Percentiles rank a stretch among this genome's conserved stretches.
Conservation (phyloP, 345 rosid genomes). For the Theobroma cacao region DNA sequence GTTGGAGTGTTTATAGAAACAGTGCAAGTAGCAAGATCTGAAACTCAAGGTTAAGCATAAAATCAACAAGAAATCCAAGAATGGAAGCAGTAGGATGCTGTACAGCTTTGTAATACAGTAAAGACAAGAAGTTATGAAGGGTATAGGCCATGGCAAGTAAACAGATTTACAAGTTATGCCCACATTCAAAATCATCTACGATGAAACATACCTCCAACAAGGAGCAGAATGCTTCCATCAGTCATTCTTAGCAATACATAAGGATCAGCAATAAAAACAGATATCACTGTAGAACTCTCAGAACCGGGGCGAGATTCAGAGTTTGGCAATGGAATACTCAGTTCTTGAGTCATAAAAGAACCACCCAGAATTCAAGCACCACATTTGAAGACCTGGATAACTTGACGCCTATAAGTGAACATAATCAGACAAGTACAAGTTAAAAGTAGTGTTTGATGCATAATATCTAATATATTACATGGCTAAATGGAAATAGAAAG, state of each 20-base stretch:
- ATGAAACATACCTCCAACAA: slow-evolving; percentile 74
- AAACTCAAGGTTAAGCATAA: slow-evolving; percentile 26
- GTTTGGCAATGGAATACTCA: slow-evolving; percentile 67
- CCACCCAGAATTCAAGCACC: slow-evolving; percentile 97
- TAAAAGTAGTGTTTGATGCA: neutral
- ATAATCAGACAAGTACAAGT: slow-evolving; percentile 2
- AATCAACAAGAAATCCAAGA: slow-evolving; percentile 19
- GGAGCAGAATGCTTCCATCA: slow-evolving; percentile 83
- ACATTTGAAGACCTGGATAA: slow-evolving; percentile 84
- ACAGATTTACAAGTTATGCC: neutral
- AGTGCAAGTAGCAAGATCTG: slow-evolving; percentile 88
- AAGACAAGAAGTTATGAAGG: neutral
- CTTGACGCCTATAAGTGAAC: slow-evolving; percentile 73
- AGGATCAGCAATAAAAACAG: slow-evolving; percentile 95
- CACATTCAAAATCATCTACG: neutral
- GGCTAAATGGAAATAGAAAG: neutral
- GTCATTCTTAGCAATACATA: slow-evolving; percentile 83
- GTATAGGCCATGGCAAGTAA: slow-evolving; percentile 5
- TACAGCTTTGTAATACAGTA: neutral
- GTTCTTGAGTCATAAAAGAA: slow-evolving; percentile 91
- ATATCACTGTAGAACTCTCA: slow-evolving; percentile 61
- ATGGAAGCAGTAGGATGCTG: slow-evolving; percentile 6
- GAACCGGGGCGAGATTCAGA: slow-evolving; percentile 67
- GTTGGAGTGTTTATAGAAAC: slow-evolving; percentile 69
- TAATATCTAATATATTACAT: neutral